Percentiles rank a stretch among this genome's conserved stretches.
Evolutionary conservation across 345 rosid genomes (phyloP).

Genomic region (Populus pruinosa): DNA sequence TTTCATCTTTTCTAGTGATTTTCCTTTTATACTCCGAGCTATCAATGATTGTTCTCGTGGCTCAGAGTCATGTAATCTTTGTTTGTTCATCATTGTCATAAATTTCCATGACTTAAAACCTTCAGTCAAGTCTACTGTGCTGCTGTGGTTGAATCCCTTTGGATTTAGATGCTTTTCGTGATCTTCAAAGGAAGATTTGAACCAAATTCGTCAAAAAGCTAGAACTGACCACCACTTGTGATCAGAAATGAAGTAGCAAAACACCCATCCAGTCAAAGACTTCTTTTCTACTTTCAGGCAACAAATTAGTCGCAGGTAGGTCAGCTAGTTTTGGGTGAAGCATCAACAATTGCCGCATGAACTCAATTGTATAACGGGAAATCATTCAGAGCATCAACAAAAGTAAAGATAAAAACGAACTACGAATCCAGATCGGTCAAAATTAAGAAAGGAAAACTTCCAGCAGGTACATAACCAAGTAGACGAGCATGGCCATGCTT

Average conservation of each 20-base stretch:
- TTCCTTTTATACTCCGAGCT: background rate
- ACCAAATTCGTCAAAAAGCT: background rate
- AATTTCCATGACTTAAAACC: background rate
- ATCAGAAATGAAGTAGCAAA: background rate
- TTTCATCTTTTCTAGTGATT: no score
- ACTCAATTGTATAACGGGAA: background rate
- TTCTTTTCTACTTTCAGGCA: background rate
- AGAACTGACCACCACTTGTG: background rate
- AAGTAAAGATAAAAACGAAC: background rate
- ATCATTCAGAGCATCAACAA: background rate
- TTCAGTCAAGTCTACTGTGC: background rate
- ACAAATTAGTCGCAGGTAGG: background rate
- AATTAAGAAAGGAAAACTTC: background rate
- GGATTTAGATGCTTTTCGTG: background rate
- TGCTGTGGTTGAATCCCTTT: background rate
- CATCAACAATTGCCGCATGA: background rate
- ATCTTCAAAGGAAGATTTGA: background rate
- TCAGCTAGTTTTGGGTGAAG: background rate
- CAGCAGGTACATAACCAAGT: background rate
- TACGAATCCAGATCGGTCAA: background rate
- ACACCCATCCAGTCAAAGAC: no score
- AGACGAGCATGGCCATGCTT: background rate
- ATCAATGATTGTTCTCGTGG: background rate
- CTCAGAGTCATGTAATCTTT: background rate
- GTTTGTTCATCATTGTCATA: background rate